Conservation (phyloP, 192 early-diverging fungal genomes). For the Backusella tarrabulga region DNA sequence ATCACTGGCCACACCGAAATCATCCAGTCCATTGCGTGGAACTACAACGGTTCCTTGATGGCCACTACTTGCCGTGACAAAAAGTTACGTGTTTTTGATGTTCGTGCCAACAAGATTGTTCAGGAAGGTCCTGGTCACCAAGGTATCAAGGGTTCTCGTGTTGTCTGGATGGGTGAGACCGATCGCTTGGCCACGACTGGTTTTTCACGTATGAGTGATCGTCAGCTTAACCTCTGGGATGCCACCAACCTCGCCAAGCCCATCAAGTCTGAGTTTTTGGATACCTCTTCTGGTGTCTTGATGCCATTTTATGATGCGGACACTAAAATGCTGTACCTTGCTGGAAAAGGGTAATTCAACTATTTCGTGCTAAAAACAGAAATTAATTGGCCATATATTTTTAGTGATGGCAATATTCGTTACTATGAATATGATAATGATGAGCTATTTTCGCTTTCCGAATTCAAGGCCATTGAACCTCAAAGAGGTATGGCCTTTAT, state of each 20-base stretch:
- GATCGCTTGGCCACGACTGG: slow-evolving; percentile 89
- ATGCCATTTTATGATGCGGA: slow-evolving; percentile 97
- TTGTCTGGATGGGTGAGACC: slow-evolving; percentile 82
- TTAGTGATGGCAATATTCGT: slow-evolving; percentile 96
- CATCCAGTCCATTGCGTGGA: slow-evolving; percentile 91
- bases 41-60: slow-evolving; percentile 80
- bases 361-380: background rate
- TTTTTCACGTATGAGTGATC: slow-evolving; percentile 89
- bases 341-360: slow-evolving; percentile 77
- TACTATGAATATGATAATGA: slow-evolving; percentile 99
- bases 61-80: slow-evolving; percentile 97
- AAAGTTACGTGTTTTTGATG: slow-evolving; percentile 92
- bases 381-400: background rate
- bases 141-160: slow-evolving; percentile 96
- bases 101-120: slow-evolving; percentile 80
- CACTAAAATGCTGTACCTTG: slow-evolving; percentile 89
- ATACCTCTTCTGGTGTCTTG: slow-evolving; percentile 91
- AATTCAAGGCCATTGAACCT: slow-evolving; percentile 88
- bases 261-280: slow-evolving; percentile 73
- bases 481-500: slow-evolving; percentile 92
- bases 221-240: slow-evolving; percentile 95
- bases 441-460: slow-evolving; percentile 82
- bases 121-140: slow-evolving; percentile 81
- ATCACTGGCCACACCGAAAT: slow-evolving; percentile 87
- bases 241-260: slow-evolving; percentile 64